phyloP scores from a whole-genome alignment of 2,329 filamentous ascomycete genomes.

The Penicillium vulpinum region DNA sequence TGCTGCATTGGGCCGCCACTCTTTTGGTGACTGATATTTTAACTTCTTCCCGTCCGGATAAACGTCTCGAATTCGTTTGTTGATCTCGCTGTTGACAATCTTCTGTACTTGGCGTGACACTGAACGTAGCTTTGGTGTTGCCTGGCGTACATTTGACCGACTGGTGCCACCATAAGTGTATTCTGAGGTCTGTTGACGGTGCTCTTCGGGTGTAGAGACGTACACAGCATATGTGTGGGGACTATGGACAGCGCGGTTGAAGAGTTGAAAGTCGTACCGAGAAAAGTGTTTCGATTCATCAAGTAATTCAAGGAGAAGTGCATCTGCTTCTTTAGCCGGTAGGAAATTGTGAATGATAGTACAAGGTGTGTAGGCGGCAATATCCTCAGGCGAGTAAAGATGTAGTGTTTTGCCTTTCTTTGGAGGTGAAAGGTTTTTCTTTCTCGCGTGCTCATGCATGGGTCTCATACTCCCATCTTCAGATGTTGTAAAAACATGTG shows the following conservation, averaged over 20 bases:
- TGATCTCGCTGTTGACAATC: constrained; percentile 76
- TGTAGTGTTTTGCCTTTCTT: constrained; percentile 81
- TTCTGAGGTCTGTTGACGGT: constrained; percentile 68
- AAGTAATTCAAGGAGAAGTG: constrained; percentile 73
- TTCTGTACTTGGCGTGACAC: constrained; percentile 70
- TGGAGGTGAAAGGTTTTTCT: constrained; percentile 49
- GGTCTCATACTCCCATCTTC: constrained; percentile 34
- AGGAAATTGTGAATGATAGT: constrained; percentile 92
- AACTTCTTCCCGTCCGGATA: constrained; percentile 74
- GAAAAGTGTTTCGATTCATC: constrained; percentile 70
- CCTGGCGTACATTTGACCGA: constrained; percentile 72
- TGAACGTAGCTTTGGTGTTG: constrained; percentile 71
- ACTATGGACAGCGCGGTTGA: constrained; percentile 80
- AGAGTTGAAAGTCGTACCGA: constrained; percentile 75
- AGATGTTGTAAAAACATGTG: constrained; percentile 47
- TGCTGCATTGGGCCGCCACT: constrained; percentile 83
- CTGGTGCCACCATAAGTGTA: constrained; percentile 83
- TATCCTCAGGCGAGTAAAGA: constrained; percentile 76
- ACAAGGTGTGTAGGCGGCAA: constrained; percentile 82
- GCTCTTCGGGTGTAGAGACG: constrained; percentile 71
- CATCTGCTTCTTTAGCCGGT: constrained; percentile 67
- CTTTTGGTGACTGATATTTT: constrained; percentile 68
- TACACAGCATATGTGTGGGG: constrained; percentile 85
- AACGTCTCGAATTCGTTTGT: constrained; percentile 64
- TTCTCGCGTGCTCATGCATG: constrained; percentile 12